phyloP scores from a whole-genome alignment of 2,329 filamentous ascomycete genomes.

The Talaromyces albobiverticillius region DNA sequence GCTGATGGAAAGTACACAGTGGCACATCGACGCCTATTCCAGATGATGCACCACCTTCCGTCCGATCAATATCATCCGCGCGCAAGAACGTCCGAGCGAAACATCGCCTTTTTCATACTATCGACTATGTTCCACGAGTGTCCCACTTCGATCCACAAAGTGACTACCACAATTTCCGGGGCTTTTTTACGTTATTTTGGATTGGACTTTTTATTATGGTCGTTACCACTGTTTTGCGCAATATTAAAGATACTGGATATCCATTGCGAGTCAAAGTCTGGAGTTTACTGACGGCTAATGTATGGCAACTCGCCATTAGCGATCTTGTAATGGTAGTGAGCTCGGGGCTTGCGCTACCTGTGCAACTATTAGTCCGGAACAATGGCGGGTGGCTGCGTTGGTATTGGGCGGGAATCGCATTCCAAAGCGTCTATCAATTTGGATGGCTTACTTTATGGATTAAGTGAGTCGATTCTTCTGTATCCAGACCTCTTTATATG shows the following conservation, averaged over 20 bases:
- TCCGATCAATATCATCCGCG: slow-evolving; percentile 78
- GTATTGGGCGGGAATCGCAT: slow-evolving; percentile 70
- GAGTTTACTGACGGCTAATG: slow-evolving; percentile 80
- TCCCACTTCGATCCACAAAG: slow-evolving; percentile 93
- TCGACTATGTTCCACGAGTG: slow-evolving; percentile 84
- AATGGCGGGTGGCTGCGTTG: slow-evolving; percentile 63
- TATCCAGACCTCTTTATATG: neutral
- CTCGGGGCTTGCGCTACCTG: slow-evolving; percentile 67
- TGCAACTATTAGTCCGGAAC: slow-evolving; percentile 67
- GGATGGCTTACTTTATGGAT: slow-evolving; percentile 82
- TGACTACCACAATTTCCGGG: slow-evolving; percentile 90
- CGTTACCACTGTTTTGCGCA: slow-evolving; percentile 87
- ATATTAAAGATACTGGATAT: slow-evolving; percentile 89
- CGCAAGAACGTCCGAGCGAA: slow-evolving; percentile 80
- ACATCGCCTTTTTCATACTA: slow-evolving; percentile 84
- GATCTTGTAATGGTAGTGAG: slow-evolving; percentile 82
- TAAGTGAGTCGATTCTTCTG: slow-evolving; percentile 41
- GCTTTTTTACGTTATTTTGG: slow-evolving; percentile 99
- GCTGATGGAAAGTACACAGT: slow-evolving; percentile 1
- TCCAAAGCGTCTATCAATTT: slow-evolving; percentile 80
- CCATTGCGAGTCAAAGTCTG: slow-evolving; percentile 84
- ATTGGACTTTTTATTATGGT: slow-evolving; percentile 96
- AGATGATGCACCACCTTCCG: slow-evolving; percentile 87
- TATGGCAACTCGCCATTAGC: slow-evolving; percentile 79
- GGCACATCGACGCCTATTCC: slow-evolving; percentile 34